phyloP scores from a whole-genome alignment of 2,329 filamentous ascomycete species.

The Penicillium sumatraense region DNA sequence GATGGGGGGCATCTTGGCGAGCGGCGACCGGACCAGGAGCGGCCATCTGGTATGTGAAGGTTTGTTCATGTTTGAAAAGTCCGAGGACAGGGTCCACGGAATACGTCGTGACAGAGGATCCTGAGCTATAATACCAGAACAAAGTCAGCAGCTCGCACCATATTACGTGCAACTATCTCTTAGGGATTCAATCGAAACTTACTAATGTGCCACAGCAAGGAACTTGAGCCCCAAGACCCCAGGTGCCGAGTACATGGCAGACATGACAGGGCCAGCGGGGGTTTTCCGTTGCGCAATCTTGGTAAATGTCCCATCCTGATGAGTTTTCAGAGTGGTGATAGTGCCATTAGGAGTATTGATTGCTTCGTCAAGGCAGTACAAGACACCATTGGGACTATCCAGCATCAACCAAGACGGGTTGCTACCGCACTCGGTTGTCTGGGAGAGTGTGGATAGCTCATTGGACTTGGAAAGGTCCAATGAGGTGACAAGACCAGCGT shows the following conservation, averaged over 20 bases:
- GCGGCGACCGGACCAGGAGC: slow-evolving; percentile 48
- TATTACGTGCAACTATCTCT: no score
- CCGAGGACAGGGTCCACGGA: slow-evolving; percentile 10
- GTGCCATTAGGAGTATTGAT: slow-evolving; percentile 21
- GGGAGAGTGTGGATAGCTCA: slow-evolving; percentile 11
- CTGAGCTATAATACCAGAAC: no score
- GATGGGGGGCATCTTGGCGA: slow-evolving; percentile 61
- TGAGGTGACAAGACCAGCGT: slow-evolving; percentile 36
- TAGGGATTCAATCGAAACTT: neutral
- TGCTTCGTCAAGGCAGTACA: slow-evolving; percentile 28
- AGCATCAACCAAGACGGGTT: slow-evolving; percentile 28
- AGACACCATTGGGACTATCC: slow-evolving; percentile 8
- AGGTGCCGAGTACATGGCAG: slow-evolving; percentile 16
- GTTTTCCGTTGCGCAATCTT: slow-evolving; percentile 14
- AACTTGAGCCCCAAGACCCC: slow-evolving; percentile 7
- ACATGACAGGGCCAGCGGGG: slow-evolving; percentile 22
- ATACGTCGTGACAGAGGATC: slow-evolving; percentile 19
- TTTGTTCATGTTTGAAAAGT: slow-evolving; percentile 16
- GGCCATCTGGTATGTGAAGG: slow-evolving; percentile 21
- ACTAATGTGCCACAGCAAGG: slow-evolving; percentile 27
- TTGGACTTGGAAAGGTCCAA: slow-evolving; percentile 27
- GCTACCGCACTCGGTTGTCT: slow-evolving; percentile 15
- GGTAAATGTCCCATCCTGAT: slow-evolving; percentile 19
- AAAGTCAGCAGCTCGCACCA: no score
- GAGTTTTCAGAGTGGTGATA: slow-evolving; percentile 19